Conservation (phyloP, 345 rosid species). For the Reutealis trisperma region DNA sequence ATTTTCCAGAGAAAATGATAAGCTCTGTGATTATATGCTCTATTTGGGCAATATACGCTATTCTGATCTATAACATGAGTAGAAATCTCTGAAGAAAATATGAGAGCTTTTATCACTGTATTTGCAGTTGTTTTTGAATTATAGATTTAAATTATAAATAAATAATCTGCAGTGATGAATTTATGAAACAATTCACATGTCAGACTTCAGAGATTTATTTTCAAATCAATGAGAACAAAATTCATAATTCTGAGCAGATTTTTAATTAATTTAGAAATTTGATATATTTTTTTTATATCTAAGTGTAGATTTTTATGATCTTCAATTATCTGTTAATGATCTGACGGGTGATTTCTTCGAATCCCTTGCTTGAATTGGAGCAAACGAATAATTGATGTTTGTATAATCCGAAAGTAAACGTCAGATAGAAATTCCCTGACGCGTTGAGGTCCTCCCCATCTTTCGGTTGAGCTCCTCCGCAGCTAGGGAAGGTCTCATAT, state of each 20-base stretch:
- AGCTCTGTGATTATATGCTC: constrained; percentile 24
- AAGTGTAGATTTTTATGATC: constrained; percentile 31
- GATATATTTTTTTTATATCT: no score
- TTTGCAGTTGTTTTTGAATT: no score
- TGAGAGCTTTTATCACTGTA: constrained; percentile 6
- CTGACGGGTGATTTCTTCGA: background rate
- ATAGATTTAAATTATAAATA: background rate
- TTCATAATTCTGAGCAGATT: constrained; percentile 9
- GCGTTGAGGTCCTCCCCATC: constrained; percentile 21
- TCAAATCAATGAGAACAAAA: constrained; percentile 13
- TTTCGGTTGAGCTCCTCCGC: background rate
- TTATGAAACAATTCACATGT: constrained; percentile 5
- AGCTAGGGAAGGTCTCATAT: constrained; percentile 45
- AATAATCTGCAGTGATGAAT: background rate
- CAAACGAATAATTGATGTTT: constrained; percentile 23
- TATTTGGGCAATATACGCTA: constrained; percentile 22
- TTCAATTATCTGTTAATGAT: background rate
- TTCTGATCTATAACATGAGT: constrained; percentile 17
- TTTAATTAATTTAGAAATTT: constrained; percentile 10
- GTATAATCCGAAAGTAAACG: constrained; percentile 42
- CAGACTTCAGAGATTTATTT: constrained; percentile 21
- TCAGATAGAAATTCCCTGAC: constrained; percentile 28
- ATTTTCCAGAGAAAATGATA: background rate
- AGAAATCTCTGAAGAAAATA: background rate
- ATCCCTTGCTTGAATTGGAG: background rate